Conservation (phyloP, 768 basidiomycete species). For the Boletus subparvulus region DNA sequence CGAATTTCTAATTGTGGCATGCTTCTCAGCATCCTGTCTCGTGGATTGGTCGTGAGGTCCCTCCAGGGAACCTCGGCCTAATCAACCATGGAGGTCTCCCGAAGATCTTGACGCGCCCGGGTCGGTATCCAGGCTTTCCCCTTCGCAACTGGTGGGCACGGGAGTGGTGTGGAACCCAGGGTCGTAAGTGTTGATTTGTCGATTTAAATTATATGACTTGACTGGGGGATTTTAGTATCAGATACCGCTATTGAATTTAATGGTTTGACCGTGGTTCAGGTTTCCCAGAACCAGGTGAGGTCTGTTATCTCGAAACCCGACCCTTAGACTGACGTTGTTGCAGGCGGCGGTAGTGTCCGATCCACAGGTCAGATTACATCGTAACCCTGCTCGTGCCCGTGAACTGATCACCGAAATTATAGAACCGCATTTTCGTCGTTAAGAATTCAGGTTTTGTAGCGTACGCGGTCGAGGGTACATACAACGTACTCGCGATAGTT, state of each 20-base stretch:
- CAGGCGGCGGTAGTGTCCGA: conserved; percentile 72
- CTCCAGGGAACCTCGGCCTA: conserved; percentile 69
- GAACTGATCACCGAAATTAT: neutral
- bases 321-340: neutral
- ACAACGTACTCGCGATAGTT: conserved; percentile 72
- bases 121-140: conserved; percentile 75
- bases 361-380: conserved; percentile 44
- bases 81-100: conserved; percentile 84
- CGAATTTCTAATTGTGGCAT: neutral
- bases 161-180: conserved; percentile 64
- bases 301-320: neutral
- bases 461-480: conserved; percentile 76
- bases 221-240: conserved; percentile 49
- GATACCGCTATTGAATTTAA: conserved; percentile 81
- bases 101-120: conserved; percentile 70
- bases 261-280: conserved; percentile 82
- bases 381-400: neutral
- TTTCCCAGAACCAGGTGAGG: conserved; percentile 73
- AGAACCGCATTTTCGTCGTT: conserved; percentile 77
- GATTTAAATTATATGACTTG: neutral
- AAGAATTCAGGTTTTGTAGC: conserved; percentile 80
- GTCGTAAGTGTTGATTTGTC: conserved; percentile 44
- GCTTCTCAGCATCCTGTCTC: conserved; percentile 49
- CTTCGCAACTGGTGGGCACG: conserved; percentile 86
- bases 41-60: conserved; percentile 72